Evolutionary conservation across 2,329 filamentous ascomycete species (phyloP).

Genomic region (Trichophaea hybrida): DNA sequence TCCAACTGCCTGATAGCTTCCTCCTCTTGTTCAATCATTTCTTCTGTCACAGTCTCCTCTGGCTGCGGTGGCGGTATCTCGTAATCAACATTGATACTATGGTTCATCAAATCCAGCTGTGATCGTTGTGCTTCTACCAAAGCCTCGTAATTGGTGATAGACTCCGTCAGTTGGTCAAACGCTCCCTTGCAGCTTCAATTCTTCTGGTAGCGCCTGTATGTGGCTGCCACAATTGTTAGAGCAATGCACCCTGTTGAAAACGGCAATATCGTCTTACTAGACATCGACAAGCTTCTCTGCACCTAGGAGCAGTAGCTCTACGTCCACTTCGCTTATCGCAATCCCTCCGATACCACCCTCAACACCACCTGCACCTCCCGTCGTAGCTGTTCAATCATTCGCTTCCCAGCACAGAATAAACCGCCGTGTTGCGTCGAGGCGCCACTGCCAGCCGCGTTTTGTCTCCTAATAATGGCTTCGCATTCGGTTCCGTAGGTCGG

Average conservation of each 20-base stretch:
- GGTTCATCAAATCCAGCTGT: conserved; percentile 43
- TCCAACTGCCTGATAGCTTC: conserved; percentile 47
- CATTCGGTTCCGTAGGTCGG: neutral
- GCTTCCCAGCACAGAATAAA: conserved; percentile 74
- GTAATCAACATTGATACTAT: conserved; percentile 42
- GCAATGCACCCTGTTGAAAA: too few species aligned
- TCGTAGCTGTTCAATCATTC: conserved; percentile 73
- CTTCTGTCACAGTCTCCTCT: conserved; percentile 33
- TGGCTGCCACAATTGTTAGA: conserved; percentile 36
- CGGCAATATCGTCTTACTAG: conserved; percentile 42
- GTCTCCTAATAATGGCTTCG: conserved; percentile 32
- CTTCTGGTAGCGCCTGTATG: conserved; percentile 59
- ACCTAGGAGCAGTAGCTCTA: conserved; percentile 68
- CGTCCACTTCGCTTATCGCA: conserved; percentile 58
- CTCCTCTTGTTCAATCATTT: conserved; percentile 31
- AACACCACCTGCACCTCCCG: conserved; percentile 41
- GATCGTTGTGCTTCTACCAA: conserved; percentile 63
- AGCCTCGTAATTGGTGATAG: conserved; percentile 65
- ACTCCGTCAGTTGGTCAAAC: conserved; percentile 55
- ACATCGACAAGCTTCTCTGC: conserved; percentile 83
- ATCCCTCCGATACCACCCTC: conserved; percentile 35
- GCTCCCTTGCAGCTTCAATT: conserved; percentile 56
- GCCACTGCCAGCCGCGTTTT: conserved; percentile 31
- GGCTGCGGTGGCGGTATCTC: conserved; percentile 26
- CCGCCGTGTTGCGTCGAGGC: conserved; percentile 59